These are phyloP conservation scores for Diospyros kaki DNA, from an alignment of 148 eudicot genomes.

Conservation along the genomic window DNA sequence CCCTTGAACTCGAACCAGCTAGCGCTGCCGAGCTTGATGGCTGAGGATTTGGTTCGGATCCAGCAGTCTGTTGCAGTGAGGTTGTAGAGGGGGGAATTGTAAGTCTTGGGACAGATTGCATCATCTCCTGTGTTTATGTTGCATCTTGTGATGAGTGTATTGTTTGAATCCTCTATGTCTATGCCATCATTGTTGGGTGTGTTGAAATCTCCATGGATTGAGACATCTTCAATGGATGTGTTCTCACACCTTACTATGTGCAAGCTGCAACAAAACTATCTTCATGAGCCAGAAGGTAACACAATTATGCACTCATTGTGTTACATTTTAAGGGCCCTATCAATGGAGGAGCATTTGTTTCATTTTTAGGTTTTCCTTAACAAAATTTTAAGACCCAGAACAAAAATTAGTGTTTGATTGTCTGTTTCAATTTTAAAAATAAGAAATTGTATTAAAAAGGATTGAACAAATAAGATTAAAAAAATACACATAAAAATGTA, in stretches of 20 bases:
- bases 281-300: conserved; percentile 2
- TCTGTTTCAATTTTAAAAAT: too few relatives aligned
- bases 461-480: too few relatives aligned
- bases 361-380: too few relatives aligned
- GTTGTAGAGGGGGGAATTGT: conserved; percentile 65
- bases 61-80: conserved; percentile 82
- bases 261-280: conserved; percentile 48
- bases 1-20: conserved; percentile 67
- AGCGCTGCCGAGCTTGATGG: conserved; percentile 94
- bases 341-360: too few relatives aligned
- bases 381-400: too few relatives aligned
- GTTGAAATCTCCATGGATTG: conserved; percentile 79
- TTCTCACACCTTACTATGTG: conserved; percentile 78
- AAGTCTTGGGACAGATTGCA: conserved; percentile 95
- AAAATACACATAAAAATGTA: too few relatives aligned
- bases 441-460: too few relatives aligned
- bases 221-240: conserved; percentile 56
- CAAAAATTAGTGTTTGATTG: too few relatives aligned
- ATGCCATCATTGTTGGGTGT: conserved; percentile 95
- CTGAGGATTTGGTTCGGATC: conserved; percentile 94
- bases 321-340: too few relatives aligned
- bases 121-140: conserved; percentile 90
- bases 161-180: conserved; percentile 88
- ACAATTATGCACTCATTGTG: background rate
- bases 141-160: conserved; percentile 88